phyloP scores from a whole-genome alignment of 1,139 yeast genomes.

The Diutina rugosa region DNA sequence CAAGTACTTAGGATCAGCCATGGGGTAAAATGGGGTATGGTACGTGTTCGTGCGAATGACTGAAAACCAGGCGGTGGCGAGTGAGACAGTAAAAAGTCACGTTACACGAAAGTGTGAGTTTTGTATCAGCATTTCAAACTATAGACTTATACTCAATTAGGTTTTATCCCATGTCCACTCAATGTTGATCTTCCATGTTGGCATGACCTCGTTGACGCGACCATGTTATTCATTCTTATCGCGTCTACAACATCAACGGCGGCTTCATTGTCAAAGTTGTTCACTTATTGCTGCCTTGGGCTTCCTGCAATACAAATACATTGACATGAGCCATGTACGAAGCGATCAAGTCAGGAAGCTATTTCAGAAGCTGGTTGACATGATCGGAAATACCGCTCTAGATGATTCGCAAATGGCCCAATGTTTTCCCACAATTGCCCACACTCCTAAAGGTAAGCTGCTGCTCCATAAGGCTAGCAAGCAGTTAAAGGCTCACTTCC shows the following conservation, averaged over 20 bases:
- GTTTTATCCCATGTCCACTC: background rate
- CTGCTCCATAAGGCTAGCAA: constrained; percentile 44
- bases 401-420: constrained; percentile 45
- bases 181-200: background rate
- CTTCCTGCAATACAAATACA: constrained; percentile 2
- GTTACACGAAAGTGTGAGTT: background rate
- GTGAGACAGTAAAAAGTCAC: background rate
- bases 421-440: constrained; percentile 55
- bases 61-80: background rate
- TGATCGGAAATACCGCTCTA: constrained; percentile 45
- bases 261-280: background rate
- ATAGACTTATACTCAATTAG: background rate
- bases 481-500: constrained; percentile 56
- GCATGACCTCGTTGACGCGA: background rate
- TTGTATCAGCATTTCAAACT: background rate
- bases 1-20: constrained; percentile 23
- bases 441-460: constrained; percentile 34
- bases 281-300: constrained; percentile 4
- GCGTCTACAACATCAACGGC: background rate
- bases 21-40: background rate
- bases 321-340: constrained; percentile 20
- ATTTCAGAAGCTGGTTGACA: constrained; percentile 53
- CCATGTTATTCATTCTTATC: background rate
- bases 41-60: background rate
- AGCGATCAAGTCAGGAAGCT: constrained; percentile 42